Evolutionary conservation across 2,329 filamentous ascomycete species (phyloP).

Genomic region (Neobulgaria alba): DNA sequence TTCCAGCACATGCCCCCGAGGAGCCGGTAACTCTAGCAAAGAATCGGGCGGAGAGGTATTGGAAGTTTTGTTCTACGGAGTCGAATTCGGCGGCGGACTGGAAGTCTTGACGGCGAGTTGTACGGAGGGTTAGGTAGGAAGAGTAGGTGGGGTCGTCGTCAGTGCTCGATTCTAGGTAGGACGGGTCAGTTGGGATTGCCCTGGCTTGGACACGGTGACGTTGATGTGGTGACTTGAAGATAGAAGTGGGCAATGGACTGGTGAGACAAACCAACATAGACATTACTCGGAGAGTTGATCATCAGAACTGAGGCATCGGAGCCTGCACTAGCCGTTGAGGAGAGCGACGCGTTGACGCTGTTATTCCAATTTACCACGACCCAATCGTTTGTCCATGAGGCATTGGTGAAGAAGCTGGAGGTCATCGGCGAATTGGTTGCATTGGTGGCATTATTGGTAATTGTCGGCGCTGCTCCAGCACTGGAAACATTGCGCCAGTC

Average conservation of each 20-base stretch:
- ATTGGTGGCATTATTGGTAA: constrained; percentile 11
- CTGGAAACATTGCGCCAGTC: constrained; percentile 21
- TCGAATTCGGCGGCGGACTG: constrained; percentile 27
- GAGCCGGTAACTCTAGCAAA: constrained; percentile 23
- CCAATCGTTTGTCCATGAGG: constrained; percentile 24
- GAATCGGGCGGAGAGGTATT: constrained; percentile 24
- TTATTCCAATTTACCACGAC: constrained; percentile 25
- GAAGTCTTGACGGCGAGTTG: constrained; percentile 19
- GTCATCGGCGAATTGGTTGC: constrained; percentile 16
- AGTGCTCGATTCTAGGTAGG: constrained; percentile 15
- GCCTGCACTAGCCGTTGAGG: not conserved
- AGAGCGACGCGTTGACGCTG: constrained; percentile 14
- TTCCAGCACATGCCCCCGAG: constrained; percentile 25
- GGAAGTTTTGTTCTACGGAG: constrained; percentile 20
- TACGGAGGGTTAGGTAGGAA: constrained; percentile 27
- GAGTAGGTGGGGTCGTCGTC: constrained; percentile 14
- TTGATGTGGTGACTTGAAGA: not conserved
- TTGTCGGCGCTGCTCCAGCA: constrained; percentile 8
- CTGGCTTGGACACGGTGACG: no score
- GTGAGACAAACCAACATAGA: constrained; percentile 22
- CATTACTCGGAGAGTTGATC: constrained; percentile 24
- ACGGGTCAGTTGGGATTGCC: not conserved
- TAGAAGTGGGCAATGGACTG: not conserved
- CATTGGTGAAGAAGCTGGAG: constrained; percentile 16
- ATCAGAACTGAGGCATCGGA: constrained; percentile 19